Percentiles rank a stretch among this genome's conserved stretches.
These are phyloP conservation scores for Monosporozyma unispora DNA, from an alignment of 805 yeast species.

Conservation along the genomic window DNA sequence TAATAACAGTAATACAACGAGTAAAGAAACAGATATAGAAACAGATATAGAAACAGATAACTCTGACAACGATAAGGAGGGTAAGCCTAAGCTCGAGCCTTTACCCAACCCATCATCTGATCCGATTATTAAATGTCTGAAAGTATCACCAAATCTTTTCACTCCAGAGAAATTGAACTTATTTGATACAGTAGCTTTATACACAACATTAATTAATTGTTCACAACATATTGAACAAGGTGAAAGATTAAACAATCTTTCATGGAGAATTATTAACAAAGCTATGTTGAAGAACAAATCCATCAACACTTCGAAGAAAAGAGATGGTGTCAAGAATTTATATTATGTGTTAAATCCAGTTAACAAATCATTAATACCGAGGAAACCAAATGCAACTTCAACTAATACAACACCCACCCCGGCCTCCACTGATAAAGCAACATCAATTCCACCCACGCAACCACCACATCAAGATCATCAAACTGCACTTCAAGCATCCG, in stretches of 20 bases:
- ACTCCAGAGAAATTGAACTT: conserved; percentile 24
- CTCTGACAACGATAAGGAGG: background rate
- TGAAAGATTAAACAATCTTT: conserved; percentile 26
- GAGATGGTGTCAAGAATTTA: conserved; percentile 30
- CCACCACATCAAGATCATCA: background rate
- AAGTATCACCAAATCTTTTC: conserved; percentile 27
- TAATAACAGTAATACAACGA: background rate
- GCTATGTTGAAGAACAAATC: conserved; percentile 19
- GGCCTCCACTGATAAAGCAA: background rate
- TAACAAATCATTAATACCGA: background rate
- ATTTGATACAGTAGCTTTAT: conserved; percentile 27
- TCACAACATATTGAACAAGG: conserved; percentile 25
- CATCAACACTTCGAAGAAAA: conserved; percentile 24
- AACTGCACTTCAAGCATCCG: background rate
- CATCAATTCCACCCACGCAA: background rate
- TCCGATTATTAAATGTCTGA: conserved; percentile 13
- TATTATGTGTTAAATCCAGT: conserved; percentile 23
- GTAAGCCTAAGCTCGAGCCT: background rate
- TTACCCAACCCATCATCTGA: background rate
- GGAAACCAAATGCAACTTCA: background rate
- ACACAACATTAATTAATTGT: conserved; percentile 21
- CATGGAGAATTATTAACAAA: conserved; percentile 29
- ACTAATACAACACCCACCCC: background rate
- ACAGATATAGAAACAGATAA: background rate
- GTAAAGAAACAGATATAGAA: background rate